Evolutionary conservation across 2,329 filamentous ascomycete genomes (phyloP).

Genomic region (Zasmidium cellare): DNA sequence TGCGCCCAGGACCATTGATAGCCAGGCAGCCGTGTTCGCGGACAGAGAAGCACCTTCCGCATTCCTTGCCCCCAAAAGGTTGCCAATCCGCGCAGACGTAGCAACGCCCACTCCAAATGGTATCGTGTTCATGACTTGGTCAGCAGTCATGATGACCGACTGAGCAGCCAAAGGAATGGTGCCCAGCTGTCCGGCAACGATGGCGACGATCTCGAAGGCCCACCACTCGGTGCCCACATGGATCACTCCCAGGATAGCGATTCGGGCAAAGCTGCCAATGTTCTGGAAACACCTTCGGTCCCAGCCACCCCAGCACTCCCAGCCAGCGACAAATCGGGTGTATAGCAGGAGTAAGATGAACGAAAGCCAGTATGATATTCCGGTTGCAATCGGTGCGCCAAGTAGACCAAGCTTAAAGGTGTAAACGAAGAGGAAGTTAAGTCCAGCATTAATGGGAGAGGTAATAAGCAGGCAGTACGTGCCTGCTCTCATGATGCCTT

Average conservation of each 20-base stretch:
- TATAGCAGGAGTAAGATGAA: conserved; percentile 76
- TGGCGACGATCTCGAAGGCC: conserved; percentile 88
- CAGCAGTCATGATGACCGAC: conserved; percentile 65
- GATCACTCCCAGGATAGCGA: conserved; percentile 74
- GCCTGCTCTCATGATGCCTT: conserved; percentile 65
- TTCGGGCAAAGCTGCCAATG: conserved; percentile 67
- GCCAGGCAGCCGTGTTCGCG: conserved; percentile 71
- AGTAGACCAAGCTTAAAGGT: conserved; percentile 69
- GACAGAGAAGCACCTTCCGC: conserved; percentile 67
- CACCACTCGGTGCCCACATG: conserved; percentile 90
- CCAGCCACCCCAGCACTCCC: conserved; percentile 76
- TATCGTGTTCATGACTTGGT: conserved; percentile 67
- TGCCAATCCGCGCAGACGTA: conserved; percentile 74
- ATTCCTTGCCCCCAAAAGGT: conserved; percentile 71
- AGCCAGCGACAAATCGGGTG: conserved; percentile 67
- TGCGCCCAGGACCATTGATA: conserved; percentile 69
- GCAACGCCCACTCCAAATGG: conserved; percentile 86
- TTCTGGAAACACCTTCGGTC: conserved; percentile 65
- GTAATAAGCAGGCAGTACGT: conserved; percentile 63
- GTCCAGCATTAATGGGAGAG: conserved; percentile 58
- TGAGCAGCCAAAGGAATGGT: conserved; percentile 78
- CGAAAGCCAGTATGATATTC: conserved; percentile 82
- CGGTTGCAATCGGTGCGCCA: conserved; percentile 78
- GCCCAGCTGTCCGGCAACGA: conserved; percentile 77
- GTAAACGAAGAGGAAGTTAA: conserved; percentile 72